Evolutionary conservation across 352 stramenopile genomes (phyloP).

Genomic region (Phytopythium ostracodes): DNA sequence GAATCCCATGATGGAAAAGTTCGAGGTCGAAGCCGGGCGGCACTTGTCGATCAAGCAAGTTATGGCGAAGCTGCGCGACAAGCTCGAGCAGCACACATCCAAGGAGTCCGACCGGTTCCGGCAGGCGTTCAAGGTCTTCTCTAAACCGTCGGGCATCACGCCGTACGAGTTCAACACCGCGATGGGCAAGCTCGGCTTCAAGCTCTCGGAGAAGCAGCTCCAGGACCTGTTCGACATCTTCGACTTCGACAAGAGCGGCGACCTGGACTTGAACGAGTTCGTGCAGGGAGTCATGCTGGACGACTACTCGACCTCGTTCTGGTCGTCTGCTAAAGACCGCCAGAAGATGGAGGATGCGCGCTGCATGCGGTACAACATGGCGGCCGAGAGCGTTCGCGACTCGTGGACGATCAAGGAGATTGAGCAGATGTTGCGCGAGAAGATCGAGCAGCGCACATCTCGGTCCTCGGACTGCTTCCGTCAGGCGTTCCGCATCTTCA

Average conservation of each 20-base stretch:
- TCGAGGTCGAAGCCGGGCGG: slow-evolving; percentile 25
- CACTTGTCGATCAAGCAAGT: slow-evolving; percentile 56
- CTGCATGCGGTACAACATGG: slow-evolving; percentile 51
- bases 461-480: slow-evolving; percentile 75
- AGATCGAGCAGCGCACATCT: slow-evolving; percentile 81
- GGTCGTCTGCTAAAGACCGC: slow-evolving; percentile 47
- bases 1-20: background rate
- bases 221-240: slow-evolving; percentile 63
- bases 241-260: slow-evolving; percentile 74
- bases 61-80: slow-evolving; percentile 46
- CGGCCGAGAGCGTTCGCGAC: slow-evolving; percentile 59
- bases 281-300: slow-evolving; percentile 75
- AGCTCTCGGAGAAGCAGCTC: slow-evolving; percentile 46
- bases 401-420: slow-evolving; percentile 77
- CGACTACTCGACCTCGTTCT: slow-evolving; percentile 54
- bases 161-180: slow-evolving; percentile 45
- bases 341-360: slow-evolving; percentile 50
- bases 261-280: slow-evolving; percentile 79
- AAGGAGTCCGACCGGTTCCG: slow-evolving; percentile 73
- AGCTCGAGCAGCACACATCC: slow-evolving; percentile 58
- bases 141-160: slow-evolving; percentile 58
- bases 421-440: slow-evolving; percentile 74
- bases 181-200: slow-evolving; percentile 51
- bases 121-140: slow-evolving; percentile 70
- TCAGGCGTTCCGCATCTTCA: slow-evolving; percentile 79